Percentiles rank a stretch among this genome's conserved stretches.
Evolutionary conservation across 2,329 filamentous ascomycete species (phyloP).

Genomic region (Calycina marina): DNA sequence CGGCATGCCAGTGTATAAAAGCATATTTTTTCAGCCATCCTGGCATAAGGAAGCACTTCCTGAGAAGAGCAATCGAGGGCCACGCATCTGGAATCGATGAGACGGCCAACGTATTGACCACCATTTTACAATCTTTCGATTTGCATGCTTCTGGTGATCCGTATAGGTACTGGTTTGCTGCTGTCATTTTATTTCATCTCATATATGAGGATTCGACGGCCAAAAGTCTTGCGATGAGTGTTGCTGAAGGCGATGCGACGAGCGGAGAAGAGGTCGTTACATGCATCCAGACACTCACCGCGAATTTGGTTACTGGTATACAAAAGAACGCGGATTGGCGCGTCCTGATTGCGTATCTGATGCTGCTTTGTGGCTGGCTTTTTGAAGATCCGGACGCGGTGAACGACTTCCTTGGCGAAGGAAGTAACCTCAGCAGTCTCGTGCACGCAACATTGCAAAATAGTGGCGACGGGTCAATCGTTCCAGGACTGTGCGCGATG

Average conservation of each 20-base stretch:
- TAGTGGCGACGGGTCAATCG: constrained; percentile 44
- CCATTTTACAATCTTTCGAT: constrained; percentile 55
- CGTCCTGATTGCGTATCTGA: constrained; percentile 71
- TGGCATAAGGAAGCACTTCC: constrained; percentile 71
- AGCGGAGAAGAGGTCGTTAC: constrained; percentile 91
- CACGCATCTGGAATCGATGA: constrained; percentile 66
- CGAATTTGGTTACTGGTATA: constrained; percentile 70
- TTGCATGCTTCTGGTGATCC: constrained; percentile 56
- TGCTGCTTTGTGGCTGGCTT: constrained; percentile 77
- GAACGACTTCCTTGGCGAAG: constrained; percentile 84
- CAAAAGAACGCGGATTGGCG: constrained; percentile 65
- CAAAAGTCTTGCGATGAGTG: constrained; percentile 63
- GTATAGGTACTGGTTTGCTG: constrained; percentile 81
- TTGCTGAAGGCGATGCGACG: constrained; percentile 79
- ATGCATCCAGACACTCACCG: constrained; percentile 75
- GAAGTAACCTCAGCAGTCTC: constrained; percentile 78
- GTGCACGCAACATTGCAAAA: constrained; percentile 55
- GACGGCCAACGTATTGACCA: constrained; percentile 76
- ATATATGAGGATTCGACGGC: constrained; percentile 66
- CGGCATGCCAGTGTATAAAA: constrained; percentile 81
- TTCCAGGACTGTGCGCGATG: constrained; percentile 72
- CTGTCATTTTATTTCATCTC: constrained; percentile 74
- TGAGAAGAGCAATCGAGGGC: constrained; percentile 77
- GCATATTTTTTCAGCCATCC: constrained; percentile 78
- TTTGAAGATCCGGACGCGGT: constrained; percentile 87